Percentiles rank a stretch among this genome's conserved stretches.
These are phyloP conservation scores for Mycosphaerella arachidis DNA, from an alignment of 2,329 filamentous ascomycete genomes.

Conservation along the genomic window DNA sequence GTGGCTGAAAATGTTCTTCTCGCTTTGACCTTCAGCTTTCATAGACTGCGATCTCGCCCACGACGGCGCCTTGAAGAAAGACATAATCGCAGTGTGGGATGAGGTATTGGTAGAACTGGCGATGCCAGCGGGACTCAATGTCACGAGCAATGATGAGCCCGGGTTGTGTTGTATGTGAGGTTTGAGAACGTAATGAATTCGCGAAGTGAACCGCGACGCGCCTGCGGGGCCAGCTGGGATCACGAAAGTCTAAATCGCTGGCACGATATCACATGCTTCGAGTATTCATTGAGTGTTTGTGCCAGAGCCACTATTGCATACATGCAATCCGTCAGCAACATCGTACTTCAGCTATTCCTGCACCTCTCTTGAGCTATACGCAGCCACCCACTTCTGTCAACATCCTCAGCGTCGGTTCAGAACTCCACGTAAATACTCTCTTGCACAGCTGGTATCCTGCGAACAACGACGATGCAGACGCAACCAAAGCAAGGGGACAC, in stretches of 20 bases:
- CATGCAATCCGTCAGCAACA: background rate
- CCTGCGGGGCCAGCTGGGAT: background rate
- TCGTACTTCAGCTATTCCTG: background rate
- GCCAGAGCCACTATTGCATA: background rate
- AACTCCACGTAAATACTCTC: background rate
- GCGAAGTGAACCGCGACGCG: background rate
- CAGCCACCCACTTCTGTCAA: background rate
- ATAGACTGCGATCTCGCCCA: slow-evolving; percentile 22
- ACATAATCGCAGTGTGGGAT: slow-evolving; percentile 18
- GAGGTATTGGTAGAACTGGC: background rate
- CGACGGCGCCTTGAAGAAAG: slow-evolving; percentile 30
- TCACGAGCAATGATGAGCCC: background rate
- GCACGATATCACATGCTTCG: background rate
- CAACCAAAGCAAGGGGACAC: background rate
- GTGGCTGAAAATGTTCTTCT: slow-evolving; percentile 42
- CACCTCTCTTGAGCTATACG: background rate
- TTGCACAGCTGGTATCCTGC: background rate
- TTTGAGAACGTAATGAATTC: background rate
- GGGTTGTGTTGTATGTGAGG: background rate
- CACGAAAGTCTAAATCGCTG: background rate
- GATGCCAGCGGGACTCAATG: background rate
- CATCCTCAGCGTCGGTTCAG: background rate
- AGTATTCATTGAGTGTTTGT: background rate
- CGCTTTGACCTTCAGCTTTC: slow-evolving; percentile 12
- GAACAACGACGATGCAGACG: background rate